These are phyloP conservation scores for Albugo laibachii DNA, from an alignment of 352 stramenopile species.

Conservation along the genomic window DNA sequence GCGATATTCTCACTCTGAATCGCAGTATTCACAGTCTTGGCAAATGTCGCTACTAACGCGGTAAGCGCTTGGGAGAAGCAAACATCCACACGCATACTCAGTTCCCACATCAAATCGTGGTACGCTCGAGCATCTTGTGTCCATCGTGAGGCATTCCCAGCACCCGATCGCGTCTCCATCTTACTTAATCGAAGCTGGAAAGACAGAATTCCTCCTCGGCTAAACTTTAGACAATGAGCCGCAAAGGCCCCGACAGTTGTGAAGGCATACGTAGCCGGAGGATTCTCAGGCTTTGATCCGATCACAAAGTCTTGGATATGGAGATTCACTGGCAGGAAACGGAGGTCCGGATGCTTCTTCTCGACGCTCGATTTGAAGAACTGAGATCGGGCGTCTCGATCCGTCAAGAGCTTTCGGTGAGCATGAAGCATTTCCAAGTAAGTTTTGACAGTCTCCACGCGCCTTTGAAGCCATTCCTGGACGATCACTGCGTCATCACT, in stretches of 20 bases:
- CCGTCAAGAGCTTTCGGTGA: slow-evolving; percentile 38
- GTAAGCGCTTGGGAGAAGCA: slow-evolving; percentile 9
- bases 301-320: slow-evolving; percentile 72
- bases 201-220: slow-evolving; percentile 59
- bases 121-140: slow-evolving; percentile 1
- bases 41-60: slow-evolving; percentile 6
- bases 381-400: slow-evolving; percentile 43
- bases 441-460: slow-evolving; percentile 35
- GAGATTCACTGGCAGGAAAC: slow-evolving; percentile 66
- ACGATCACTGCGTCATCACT: slow-evolving; percentile 61
- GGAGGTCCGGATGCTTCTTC: slow-evolving; percentile 53
- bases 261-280: slow-evolving; percentile 48
- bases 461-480: slow-evolving; percentile 67
- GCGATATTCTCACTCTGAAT: slow-evolving; percentile 1
- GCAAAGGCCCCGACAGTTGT: slow-evolving; percentile 75
- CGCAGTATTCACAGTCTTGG: slow-evolving; percentile 6
- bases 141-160: slow-evolving; percentile 6
- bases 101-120: slow-evolving; percentile 8
- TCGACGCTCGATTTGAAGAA: slow-evolving; percentile 74
- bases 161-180: neutral
- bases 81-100: slow-evolving; percentile 7
- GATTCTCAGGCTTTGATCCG: slow-evolving; percentile 6
- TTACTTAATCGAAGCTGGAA: slow-evolving; percentile 53
- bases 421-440: slow-evolving; percentile 46
- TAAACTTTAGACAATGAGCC: slow-evolving; percentile 77